phyloP scores from a whole-genome alignment of 495 filamentous ascomycete species.

The Penicillium waksmanii region DNA sequence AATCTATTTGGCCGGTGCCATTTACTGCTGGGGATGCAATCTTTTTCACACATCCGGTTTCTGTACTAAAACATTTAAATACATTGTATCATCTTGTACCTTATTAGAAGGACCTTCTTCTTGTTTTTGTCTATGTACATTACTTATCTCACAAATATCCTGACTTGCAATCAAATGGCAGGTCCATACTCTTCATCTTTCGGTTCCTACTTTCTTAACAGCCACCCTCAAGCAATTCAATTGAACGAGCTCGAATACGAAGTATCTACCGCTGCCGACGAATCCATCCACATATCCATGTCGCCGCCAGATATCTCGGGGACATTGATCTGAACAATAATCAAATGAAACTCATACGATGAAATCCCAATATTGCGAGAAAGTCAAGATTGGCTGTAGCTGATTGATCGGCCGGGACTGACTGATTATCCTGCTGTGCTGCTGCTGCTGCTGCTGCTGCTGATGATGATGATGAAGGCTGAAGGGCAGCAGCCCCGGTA shows the following conservation, averaged over 20 bases:
- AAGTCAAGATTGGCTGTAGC: conserved; percentile 21
- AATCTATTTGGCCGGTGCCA: conserved; percentile 18
- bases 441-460: too few species aligned
- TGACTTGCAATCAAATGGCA: neutral
- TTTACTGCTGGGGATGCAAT: neutral
- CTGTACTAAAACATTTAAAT: neutral
- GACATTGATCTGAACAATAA: conserved; percentile 30
- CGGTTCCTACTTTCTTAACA: neutral
- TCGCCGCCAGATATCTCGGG: neutral
- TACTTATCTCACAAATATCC: conserved; percentile 9
- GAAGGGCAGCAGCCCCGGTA: too few species aligned
- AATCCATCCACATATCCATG: neutral
- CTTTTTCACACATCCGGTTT: neutral
- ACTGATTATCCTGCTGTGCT: too few species aligned
- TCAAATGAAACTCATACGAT: conserved; percentile 35
- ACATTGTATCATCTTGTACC: conserved; percentile 9
- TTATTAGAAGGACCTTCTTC: neutral
- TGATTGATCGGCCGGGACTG: neutral
- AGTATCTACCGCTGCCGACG: neutral
- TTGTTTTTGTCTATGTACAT: conserved; percentile 12
- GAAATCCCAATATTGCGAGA: conserved; percentile 37
- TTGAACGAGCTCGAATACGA: neutral
- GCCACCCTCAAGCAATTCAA: neutral
- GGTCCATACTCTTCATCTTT: neutral
- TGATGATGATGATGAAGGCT: too few species aligned